These are phyloP conservation scores for Aegilops speltoides DNA, from an alignment of 176 grass and related monocot genomes.

Conservation along the genomic window DNA sequence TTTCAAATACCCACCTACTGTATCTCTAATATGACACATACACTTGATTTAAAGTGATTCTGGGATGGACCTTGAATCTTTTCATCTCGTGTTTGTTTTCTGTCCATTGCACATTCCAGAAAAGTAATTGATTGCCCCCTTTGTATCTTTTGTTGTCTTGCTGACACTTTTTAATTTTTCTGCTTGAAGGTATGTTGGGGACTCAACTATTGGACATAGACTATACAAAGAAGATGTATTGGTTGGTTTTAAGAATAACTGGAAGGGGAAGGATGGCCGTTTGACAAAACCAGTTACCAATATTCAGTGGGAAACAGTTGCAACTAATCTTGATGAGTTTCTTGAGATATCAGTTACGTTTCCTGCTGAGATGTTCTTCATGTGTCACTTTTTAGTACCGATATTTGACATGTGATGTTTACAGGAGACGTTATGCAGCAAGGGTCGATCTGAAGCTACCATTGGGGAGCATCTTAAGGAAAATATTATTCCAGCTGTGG, in stretches of 20 bases:
- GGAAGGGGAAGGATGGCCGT: slow-evolving; percentile 55
- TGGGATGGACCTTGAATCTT: neutral
- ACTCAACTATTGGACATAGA: slow-evolving; percentile 78
- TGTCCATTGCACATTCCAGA: slow-evolving; percentile 4
- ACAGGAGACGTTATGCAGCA: slow-evolving; percentile 75
- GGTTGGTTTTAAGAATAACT: slow-evolving; percentile 47
- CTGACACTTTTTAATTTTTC: slow-evolving; percentile 14
- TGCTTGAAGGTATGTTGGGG: slow-evolving; percentile 81
- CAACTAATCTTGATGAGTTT: slow-evolving; percentile 83
- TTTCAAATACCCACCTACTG: neutral
- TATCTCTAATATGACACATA: neutral
- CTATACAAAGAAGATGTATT: slow-evolving; percentile 74
- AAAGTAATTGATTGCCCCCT: neutral
- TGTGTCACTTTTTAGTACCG: slow-evolving; percentile 3
- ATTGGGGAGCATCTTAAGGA: slow-evolving; percentile 56
- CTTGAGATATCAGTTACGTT: slow-evolving; percentile 71
- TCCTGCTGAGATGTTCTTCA: slow-evolving; percentile 19
- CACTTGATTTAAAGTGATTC: slow-evolving; percentile 6
- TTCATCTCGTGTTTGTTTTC: slow-evolving; percentile 20
- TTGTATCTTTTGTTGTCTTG: neutral
- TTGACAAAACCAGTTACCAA: slow-evolving; percentile 54
- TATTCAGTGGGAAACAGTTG: slow-evolving; percentile 75
- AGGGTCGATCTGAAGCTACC: slow-evolving; percentile 45
- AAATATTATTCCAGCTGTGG: slow-evolving; percentile 62
- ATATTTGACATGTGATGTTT: slow-evolving; percentile 30